These are phyloP conservation scores for Exutisphaerella laricina DNA, from an alignment of 2,329 filamentous ascomycete species.

Conservation along the genomic window DNA sequence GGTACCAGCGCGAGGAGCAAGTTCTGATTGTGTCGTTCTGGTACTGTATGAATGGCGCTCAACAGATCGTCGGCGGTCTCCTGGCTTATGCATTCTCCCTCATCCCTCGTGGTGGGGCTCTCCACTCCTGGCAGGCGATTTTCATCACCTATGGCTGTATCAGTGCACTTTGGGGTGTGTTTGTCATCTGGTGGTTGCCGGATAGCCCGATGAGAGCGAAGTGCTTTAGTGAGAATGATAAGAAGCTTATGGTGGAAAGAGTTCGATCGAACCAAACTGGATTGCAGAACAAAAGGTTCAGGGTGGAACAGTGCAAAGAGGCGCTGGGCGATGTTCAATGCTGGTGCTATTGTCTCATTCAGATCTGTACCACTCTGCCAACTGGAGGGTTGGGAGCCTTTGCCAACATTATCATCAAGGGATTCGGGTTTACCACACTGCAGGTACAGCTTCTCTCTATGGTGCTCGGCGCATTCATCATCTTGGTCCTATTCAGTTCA, in stretches of 20 bases:
- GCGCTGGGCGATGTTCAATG: constrained; percentile 59
- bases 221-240: constrained; percentile 58
- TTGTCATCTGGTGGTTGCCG: constrained; percentile 59
- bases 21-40: constrained; percentile 62
- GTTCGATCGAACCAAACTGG: constrained; percentile 45
- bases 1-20: constrained; percentile 67
- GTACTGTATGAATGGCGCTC: constrained; percentile 42
- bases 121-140: constrained; percentile 58
- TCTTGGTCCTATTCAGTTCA: constrained; percentile 61
- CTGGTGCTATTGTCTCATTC: constrained; percentile 45
- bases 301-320: constrained; percentile 50
- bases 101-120: constrained; percentile 22
- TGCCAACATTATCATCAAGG: constrained; percentile 66
- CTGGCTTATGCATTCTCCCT: constrained; percentile 51
- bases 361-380: constrained; percentile 66
- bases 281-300: constrained; percentile 46
- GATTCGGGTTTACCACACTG: constrained; percentile 60
- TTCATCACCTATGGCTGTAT: constrained; percentile 62
- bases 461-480: constrained; percentile 69
- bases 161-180: constrained; percentile 59
- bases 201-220: constrained; percentile 67
- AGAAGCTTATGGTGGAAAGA: constrained; percentile 49
- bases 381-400: constrained; percentile 69
- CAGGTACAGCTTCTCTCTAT: constrained; percentile 70
- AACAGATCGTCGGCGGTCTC: constrained; percentile 67